These are phyloP conservation scores for Boletales sp. DNA, from an alignment of 768 basidiomycete genomes.

Conservation along the genomic window DNA sequence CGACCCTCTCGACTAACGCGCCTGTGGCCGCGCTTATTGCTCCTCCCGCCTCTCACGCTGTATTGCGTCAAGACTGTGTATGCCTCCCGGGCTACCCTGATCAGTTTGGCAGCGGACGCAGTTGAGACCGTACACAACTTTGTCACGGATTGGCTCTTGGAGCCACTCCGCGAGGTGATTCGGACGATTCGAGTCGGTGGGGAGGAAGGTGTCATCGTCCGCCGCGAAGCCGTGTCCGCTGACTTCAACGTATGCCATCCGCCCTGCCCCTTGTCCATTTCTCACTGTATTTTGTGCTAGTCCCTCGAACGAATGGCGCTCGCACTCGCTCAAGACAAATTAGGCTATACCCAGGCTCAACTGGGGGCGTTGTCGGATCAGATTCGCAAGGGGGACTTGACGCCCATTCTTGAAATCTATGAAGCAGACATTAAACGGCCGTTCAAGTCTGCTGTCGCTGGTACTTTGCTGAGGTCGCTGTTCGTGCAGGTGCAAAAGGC, in stretches of 20 bases:
- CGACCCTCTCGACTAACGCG: constrained; percentile 68
- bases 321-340: constrained; percentile 76
- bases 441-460: constrained; percentile 71
- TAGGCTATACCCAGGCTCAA: constrained; percentile 60
- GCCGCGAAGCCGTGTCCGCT: constrained; percentile 75
- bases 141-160: constrained; percentile 77
- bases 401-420: constrained; percentile 81
- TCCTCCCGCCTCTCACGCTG: constrained; percentile 67
- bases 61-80: constrained; percentile 51
- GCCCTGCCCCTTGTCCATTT: neutral
- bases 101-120: constrained; percentile 54
- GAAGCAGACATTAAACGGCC: constrained; percentile 92
- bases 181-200: constrained; percentile 82
- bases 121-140: constrained; percentile 69
- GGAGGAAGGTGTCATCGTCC: constrained; percentile 71
- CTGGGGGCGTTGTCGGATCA: constrained; percentile 62
- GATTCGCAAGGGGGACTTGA: constrained; percentile 79
- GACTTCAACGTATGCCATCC: constrained; percentile 67
- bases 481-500: constrained; percentile 96
- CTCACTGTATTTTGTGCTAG: constrained; percentile 36
- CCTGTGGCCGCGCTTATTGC: constrained; percentile 77
- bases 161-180: constrained; percentile 78
- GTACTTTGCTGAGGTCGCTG: constrained; percentile 76
- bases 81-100: constrained; percentile 55
- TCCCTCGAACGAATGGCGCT: constrained; percentile 92